phyloP scores from a whole-genome alignment of 164 flowering plant genomes.

The Vitis labrusca region DNA sequence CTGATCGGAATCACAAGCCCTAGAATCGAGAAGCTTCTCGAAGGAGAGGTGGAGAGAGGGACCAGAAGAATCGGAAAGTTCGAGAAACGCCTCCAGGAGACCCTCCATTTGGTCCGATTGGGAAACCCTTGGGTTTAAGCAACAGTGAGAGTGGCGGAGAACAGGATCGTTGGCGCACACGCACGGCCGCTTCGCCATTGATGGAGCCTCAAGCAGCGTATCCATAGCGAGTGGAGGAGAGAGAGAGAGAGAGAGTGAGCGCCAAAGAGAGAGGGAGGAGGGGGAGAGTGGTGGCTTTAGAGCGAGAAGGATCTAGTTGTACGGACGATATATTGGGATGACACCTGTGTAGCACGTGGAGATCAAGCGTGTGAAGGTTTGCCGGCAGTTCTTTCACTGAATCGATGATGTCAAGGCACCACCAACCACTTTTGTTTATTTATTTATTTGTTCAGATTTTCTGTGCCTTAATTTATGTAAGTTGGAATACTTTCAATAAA shows the following conservation, averaged over 20 bases:
- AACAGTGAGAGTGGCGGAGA: slow-evolving; percentile 14
- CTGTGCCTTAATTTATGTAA: no score
- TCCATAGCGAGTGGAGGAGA: slow-evolving; percentile 43
- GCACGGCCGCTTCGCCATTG: slow-evolving; percentile 65
- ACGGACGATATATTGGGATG: not conserved
- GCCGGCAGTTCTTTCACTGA: no score
- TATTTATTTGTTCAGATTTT: no score
- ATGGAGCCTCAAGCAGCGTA: slow-evolving; percentile 29
- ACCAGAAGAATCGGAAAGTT: slow-evolving; percentile 40
- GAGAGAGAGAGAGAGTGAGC: slow-evolving; percentile 7
- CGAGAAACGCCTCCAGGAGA: slow-evolving; percentile 51
- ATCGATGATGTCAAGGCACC: no score
- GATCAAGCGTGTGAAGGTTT: no score
- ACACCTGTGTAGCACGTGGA: no score
- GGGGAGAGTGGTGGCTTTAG: not conserved
- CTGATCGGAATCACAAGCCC: slow-evolving; percentile 47
- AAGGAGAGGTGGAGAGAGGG: slow-evolving; percentile 51
- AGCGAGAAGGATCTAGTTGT: not conserved
- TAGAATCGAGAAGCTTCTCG: slow-evolving; percentile 62
- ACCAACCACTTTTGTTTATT: no score
- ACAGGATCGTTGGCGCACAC: slow-evolving; percentile 11
- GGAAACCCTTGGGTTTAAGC: slow-evolving; percentile 16
- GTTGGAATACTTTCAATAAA: no score
- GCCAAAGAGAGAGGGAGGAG: no score
- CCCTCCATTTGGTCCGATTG: slow-evolving; percentile 28